Evolutionary conservation across 108 stramenopile species (phyloP).

Genomic region (Parietichytrium sp.): DNA sequence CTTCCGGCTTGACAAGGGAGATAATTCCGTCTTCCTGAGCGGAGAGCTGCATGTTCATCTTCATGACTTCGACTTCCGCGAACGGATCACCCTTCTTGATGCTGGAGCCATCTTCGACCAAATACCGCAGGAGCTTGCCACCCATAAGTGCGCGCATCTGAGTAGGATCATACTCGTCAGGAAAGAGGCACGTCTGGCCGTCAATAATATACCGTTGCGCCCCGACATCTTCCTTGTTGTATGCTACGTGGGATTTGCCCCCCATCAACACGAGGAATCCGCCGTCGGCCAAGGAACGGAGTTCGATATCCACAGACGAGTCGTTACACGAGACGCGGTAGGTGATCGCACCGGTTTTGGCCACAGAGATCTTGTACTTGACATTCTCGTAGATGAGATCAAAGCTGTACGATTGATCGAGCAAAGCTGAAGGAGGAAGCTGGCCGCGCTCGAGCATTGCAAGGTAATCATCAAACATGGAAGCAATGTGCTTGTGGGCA

Average conservation of each 20-base stretch:
- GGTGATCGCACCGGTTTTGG: constrained; percentile 67
- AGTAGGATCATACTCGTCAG: constrained; percentile 94
- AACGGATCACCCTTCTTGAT: constrained; percentile 83
- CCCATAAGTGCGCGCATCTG: constrained; percentile 87
- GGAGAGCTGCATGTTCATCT: constrained; percentile 99
- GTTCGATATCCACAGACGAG: constrained; percentile 70
- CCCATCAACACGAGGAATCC: constrained; percentile 88
- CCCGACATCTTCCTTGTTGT: constrained; percentile 59
- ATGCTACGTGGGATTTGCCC: constrained; percentile 83
- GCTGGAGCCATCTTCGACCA: constrained; percentile 85
- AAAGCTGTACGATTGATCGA: constrained; percentile 72
- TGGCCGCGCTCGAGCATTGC: constrained; percentile 80
- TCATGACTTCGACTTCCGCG: constrained; percentile 99
- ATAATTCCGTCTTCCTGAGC: constrained; percentile 85
- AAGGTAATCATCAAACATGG: constrained; percentile 70
- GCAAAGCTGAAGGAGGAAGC: constrained; percentile 74
- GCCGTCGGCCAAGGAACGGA: constrained; percentile 86
- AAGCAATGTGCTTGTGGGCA: constrained; percentile 46
- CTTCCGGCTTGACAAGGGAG: constrained; percentile 61
- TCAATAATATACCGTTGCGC: constrained; percentile 73
- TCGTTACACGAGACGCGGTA: constrained; percentile 64
- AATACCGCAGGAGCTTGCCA: constrained; percentile 90
- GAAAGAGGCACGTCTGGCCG: constrained; percentile 84
- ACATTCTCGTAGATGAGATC: constrained; percentile 87
- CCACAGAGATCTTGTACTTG: constrained; percentile 81